phyloP scores from a whole-genome alignment of 805 yeast species.

The Clavispora santaluciae region DNA sequence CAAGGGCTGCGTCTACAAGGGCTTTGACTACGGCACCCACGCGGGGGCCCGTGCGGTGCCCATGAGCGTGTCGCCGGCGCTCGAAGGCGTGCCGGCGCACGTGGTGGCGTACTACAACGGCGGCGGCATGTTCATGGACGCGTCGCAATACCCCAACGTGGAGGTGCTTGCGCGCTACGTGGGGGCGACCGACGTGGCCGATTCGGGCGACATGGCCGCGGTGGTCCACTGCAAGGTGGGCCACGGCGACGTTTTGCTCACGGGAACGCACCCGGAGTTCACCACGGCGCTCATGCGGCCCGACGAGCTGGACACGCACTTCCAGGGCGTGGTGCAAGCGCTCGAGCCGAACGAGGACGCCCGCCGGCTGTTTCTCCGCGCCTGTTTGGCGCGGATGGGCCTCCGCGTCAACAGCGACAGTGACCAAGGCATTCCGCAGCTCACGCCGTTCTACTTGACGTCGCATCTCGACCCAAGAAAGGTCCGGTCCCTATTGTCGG shows the following conservation, averaged over 20 bases:
- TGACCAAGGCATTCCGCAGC: constrained; percentile 49
- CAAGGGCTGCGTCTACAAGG: constrained; percentile 76
- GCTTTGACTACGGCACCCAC: constrained; percentile 76
- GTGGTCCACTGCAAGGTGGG: constrained; percentile 66
- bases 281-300: constrained; percentile 47
- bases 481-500: constrained; percentile 29
- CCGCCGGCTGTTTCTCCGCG: constrained; percentile 54
- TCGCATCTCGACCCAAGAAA: constrained; percentile 33
- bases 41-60: constrained; percentile 64
- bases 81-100: constrained; percentile 19
- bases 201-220: constrained; percentile 53
- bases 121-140: constrained; percentile 81
- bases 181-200: constrained; percentile 51
- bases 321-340: constrained; percentile 23
- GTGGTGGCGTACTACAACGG: constrained; percentile 70
- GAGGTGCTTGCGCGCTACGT: constrained; percentile 69
- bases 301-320: constrained; percentile 23
- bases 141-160: constrained; percentile 53
- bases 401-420: constrained; percentile 57
- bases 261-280: constrained; percentile 91
- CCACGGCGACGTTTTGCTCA: constrained; percentile 66
- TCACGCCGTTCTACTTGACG: constrained; percentile 62
- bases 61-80: constrained; percentile 32
- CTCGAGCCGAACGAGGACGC: constrained; percentile 41
- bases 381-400: constrained; percentile 56